Conservation (phyloP, 1,284 basidiomycete genomes). For the Flammula alnicola region DNA sequence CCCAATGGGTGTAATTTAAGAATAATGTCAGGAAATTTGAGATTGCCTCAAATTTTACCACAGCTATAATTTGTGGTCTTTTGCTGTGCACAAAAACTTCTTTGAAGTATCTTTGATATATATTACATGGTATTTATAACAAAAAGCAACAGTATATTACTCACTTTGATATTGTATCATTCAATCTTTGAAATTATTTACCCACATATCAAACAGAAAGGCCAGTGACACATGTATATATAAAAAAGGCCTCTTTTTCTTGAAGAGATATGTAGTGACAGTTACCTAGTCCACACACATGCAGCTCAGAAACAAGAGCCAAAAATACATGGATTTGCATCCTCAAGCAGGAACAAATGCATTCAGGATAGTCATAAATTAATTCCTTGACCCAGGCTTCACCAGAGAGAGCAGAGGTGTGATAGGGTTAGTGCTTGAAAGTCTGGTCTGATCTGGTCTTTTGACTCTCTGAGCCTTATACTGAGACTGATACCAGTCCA, state of each 20-base stretch:
- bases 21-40: no score
- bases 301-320: conserved; percentile 35
- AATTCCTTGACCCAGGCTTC: conserved; percentile 27
- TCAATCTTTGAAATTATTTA: conserved; percentile 32
- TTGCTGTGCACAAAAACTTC: conserved; percentile 19
- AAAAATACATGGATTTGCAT: conserved; percentile 18
- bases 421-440: no score
- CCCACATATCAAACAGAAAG: conserved; percentile 19
- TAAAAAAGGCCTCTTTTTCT: conserved; percentile 26
- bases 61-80: no score
- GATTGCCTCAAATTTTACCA: no score
- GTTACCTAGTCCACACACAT: conserved; percentile 27
- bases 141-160: background rate
- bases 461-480: no score
- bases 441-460: no score
- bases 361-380: conserved; percentile 13
- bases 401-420: conserved; percentile 27
- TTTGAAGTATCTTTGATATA: conserved; percentile 20
- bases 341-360: conserved; percentile 13
- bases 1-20: no score
- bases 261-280: conserved; percentile 12
- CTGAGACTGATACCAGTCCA: no score
- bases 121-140: background rate
- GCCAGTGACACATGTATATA: conserved; percentile 27
- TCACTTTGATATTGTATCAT: conserved; percentile 25